phyloP scores from a whole-genome alignment of 129 eudicot species.

The Pittosporum tobira region DNA sequence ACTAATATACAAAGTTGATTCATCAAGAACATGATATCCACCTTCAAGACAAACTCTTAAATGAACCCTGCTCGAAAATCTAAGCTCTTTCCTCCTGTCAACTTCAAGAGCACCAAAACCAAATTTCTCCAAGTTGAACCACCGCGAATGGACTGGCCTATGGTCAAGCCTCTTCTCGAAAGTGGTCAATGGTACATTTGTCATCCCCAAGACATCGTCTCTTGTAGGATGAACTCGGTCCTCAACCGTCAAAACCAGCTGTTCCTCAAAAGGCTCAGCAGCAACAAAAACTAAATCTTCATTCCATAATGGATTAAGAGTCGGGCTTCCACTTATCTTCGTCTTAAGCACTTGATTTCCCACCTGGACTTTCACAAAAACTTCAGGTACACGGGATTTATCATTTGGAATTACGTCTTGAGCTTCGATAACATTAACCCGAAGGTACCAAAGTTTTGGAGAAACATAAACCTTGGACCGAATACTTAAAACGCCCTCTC shows the following conservation, averaged over 20 bases:
- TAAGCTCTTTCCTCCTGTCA: conserved; percentile 40
- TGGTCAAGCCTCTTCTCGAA: conserved; percentile 71
- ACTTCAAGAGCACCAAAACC: conserved; percentile 40
- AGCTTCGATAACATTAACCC: conserved; percentile 72
- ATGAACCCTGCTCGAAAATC: conserved; percentile 62
- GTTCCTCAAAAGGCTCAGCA: conserved; percentile 84
- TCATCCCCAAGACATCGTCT: conserved; percentile 50
- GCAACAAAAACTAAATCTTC: conserved; percentile 79
- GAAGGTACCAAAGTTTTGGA: conserved; percentile 75
- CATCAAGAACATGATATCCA: conserved; percentile 78
- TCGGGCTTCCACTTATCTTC: conserved; percentile 32
- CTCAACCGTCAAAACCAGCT: conserved; percentile 47
- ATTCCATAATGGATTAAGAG: conserved; percentile 73
- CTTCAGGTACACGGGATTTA: conserved; percentile 47
- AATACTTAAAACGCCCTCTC: conserved; percentile 62
- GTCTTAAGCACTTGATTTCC: conserved; percentile 58
- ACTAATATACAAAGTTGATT: conserved; percentile 68
- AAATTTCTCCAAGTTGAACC: conserved; percentile 72
- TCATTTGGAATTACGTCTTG: conserved; percentile 62
- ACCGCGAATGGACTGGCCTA: conserved; percentile 52
- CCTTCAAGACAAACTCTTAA: conserved; percentile 75
- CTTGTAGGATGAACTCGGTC: conserved; percentile 48
- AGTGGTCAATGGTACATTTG: conserved; percentile 36
- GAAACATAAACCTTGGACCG: conserved; percentile 73
- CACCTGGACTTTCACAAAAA: conserved; percentile 50